Percentiles rank a stretch among this genome's conserved stretches.
phyloP scores from a whole-genome alignment of 805 yeast genomes.

The Barnettozyma sucrosica region DNA sequence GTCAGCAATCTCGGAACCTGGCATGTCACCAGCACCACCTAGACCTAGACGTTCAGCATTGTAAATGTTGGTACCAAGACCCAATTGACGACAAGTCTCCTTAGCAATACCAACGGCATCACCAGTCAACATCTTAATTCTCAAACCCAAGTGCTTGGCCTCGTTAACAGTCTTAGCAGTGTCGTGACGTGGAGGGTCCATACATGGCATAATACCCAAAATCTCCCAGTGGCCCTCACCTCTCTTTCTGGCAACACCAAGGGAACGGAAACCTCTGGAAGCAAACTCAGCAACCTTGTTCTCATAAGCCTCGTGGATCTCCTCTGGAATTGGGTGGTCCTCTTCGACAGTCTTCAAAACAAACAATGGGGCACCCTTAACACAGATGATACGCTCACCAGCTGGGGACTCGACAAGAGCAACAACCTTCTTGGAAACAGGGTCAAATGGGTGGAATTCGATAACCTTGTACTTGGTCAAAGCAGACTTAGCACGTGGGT shows the following conservation, averaged over 20 bases:
- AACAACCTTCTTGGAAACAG: conserved; percentile 94
- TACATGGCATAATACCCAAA: conserved; percentile 96
- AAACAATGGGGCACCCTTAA: conserved; percentile 97
- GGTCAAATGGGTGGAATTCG: conserved; percentile 97
- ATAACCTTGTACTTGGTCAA: conserved; percentile 89
- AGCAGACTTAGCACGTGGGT: conserved; percentile 91
- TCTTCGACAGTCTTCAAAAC: conserved; percentile 95
- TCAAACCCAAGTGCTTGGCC: conserved; percentile 86
- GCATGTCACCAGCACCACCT: conserved; percentile 89
- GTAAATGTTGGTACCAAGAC: conserved; percentile 93
- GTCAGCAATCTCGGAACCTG: conserved; percentile 97
- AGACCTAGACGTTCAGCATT: conserved; percentile 96
- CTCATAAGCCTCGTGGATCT: conserved; percentile 88
- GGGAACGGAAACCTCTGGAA: conserved; percentile 96
- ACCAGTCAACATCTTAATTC: conserved; percentile 98
- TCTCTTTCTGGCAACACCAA: conserved; percentile 98
- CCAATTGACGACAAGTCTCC: conserved; percentile 97
- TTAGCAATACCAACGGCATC: conserved; percentile 98
- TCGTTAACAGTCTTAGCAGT: conserved; percentile 92
- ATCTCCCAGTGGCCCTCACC: conserved; percentile 99
- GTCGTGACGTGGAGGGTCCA: conserved; percentile 99
- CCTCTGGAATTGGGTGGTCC: conserved; percentile 94
- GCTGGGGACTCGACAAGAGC: conserved; percentile 94
- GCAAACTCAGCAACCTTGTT: conserved; percentile 97
- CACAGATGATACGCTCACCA: conserved; percentile 92